phyloP scores from a whole-genome alignment of 805 yeast genomes.

The Kuraishia floccosa region DNA sequence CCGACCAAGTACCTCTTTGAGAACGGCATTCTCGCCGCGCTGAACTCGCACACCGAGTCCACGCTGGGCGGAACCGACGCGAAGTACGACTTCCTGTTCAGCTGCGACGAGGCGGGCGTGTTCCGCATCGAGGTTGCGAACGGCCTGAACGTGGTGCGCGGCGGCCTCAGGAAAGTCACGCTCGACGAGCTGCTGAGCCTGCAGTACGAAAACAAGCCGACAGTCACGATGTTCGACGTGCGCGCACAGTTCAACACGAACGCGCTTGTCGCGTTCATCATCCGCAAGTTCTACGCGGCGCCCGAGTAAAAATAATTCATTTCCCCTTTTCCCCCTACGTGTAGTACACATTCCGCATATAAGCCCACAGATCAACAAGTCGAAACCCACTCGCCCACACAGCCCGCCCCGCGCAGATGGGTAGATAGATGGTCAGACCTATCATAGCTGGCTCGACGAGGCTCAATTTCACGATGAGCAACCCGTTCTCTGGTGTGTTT shows the following conservation, averaged over 20 bases:
- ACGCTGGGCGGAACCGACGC: constrained; percentile 19
- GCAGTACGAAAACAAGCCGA: constrained; percentile 58
- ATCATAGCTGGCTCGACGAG: no score
- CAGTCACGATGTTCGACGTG: constrained; percentile 50
- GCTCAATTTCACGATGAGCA: no score
- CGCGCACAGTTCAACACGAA: constrained; percentile 62
- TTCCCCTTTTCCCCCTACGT: not conserved
- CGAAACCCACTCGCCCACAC: no score
- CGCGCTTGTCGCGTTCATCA: constrained; percentile 54
- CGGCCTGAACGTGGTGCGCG: constrained; percentile 57
- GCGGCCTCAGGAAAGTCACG: constrained; percentile 43
- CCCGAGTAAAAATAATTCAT: constrained; percentile 1
- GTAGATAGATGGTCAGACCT: no score
- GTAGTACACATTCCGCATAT: no score
- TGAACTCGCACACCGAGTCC: constrained; percentile 36
- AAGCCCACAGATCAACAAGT: no score
- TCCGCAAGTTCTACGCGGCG: constrained; percentile 60
- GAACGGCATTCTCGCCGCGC: constrained; percentile 50
- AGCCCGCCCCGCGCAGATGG: no score
- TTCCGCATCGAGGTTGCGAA: constrained; percentile 68
- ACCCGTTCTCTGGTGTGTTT: no score
- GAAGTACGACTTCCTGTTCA: constrained; percentile 64
- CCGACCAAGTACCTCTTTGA: constrained; percentile 68
- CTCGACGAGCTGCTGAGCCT: constrained; percentile 61
- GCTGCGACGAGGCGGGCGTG: constrained; percentile 62